Conservation (phyloP, 352 stramenopile genomes). For the Phytophthora citrophthora region DNA sequence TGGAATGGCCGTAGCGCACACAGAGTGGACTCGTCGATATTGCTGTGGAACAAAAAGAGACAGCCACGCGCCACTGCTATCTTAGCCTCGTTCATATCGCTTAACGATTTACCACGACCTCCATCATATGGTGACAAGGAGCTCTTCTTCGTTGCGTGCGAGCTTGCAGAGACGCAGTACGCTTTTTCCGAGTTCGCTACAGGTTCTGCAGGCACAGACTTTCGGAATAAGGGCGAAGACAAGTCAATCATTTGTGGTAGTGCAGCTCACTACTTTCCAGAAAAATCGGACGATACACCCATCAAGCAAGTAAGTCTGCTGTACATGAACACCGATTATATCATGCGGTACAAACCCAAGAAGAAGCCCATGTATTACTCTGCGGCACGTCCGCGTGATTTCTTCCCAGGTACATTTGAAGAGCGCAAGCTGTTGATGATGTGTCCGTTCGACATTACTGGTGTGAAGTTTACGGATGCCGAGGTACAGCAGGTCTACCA, state of each 20-base stretch:
- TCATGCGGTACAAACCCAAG: constrained; percentile 43
- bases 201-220: constrained; percentile 40
- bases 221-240: constrained; percentile 31
- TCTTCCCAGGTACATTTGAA: constrained; percentile 51
- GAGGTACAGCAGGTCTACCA: constrained; percentile 43
- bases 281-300: constrained; percentile 23
- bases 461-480: constrained; percentile 31
- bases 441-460: constrained; percentile 51
- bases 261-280: constrained; percentile 51
- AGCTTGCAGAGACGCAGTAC: constrained; percentile 53
- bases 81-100: constrained; percentile 46
- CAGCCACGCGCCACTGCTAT: constrained; percentile 51
- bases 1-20: constrained; percentile 47
- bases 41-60: constrained; percentile 53
- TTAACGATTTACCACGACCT: constrained; percentile 23
- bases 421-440: constrained; percentile 38
- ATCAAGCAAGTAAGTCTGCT: constrained; percentile 35
- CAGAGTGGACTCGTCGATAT: constrained; percentile 49
- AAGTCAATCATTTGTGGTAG: constrained; percentile 53
- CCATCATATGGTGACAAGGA: constrained; percentile 63
- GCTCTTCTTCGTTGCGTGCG: constrained; percentile 48
- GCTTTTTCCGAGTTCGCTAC: constrained; percentile 48
- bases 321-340: constrained; percentile 67
- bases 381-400: constrained; percentile 35
- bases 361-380: constrained; percentile 43